Conservation (phyloP, 2,329 filamentous ascomycete species). For the Cladobotryum mycophilum region DNA sequence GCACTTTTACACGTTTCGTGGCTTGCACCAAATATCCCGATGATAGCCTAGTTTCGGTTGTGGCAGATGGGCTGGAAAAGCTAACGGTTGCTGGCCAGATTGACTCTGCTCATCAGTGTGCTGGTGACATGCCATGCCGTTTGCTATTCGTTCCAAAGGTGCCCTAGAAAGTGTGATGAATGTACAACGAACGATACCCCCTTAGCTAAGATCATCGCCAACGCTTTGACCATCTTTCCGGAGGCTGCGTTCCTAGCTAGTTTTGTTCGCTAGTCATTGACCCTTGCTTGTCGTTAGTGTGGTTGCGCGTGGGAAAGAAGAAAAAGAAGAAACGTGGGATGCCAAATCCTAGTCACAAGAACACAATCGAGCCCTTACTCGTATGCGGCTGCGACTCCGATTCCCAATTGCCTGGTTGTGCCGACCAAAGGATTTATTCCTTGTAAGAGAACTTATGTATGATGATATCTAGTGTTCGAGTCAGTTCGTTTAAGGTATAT, state of each 20-base stretch:
- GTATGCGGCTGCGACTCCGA: too few species aligned
- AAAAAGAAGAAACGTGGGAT: too few species aligned
- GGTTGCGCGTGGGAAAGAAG: not conserved
- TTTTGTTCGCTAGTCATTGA: too few species aligned
- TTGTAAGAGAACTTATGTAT: too few species aligned
- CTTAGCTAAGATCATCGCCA: not conserved
- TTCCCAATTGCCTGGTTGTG: not conserved
- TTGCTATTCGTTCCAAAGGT: conserved; percentile 4
- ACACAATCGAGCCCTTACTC: not conserved
- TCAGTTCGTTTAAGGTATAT: too few species aligned
- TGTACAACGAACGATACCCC: not conserved
- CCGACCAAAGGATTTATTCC: too few species aligned
- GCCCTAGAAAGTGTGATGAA: conserved; percentile 5
- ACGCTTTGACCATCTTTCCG: not conserved
- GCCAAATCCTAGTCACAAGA: not conserved
- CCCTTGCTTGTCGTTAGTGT: not conserved
- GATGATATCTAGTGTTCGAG: too few species aligned
- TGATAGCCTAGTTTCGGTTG: conserved; percentile 12
- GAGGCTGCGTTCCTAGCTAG: not conserved
- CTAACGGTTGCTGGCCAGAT: not conserved
- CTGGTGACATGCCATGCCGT: conserved; percentile 6
- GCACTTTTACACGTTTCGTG: conserved; percentile 10
- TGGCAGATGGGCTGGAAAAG: conserved; percentile 10
- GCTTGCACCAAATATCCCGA: conserved; percentile 10
- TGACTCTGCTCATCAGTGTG: not conserved